Percentiles rank a stretch among this genome's conserved stretches.
Conservation (phyloP, 192 early-diverging fungal genomes). For the Chytriomyces confervae region DNA sequence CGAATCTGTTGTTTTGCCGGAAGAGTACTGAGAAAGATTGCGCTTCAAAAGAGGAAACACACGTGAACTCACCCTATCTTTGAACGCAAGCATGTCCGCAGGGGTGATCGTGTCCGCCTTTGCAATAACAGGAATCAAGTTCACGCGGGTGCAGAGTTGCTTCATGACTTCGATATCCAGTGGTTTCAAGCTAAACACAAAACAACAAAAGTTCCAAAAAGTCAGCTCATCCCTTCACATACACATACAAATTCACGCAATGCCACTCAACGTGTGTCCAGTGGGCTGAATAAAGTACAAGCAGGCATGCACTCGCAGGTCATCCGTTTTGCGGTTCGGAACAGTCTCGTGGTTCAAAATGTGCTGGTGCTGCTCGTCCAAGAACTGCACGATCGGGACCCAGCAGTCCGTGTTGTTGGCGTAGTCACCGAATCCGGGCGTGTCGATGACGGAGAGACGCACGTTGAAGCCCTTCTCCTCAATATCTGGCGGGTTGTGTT, state of each 20-base stretch:
- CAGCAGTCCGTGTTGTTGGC: constrained; percentile 88
- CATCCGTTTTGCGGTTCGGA: constrained; percentile 83
- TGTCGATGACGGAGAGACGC: constrained; percentile 90
- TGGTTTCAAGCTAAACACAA: constrained; percentile 69
- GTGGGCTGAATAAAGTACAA: constrained; percentile 99
- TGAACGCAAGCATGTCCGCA: constrained; percentile 88
- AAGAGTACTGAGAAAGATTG: constrained; percentile 25
- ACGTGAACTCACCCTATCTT: constrained; percentile 76
- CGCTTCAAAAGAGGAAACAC: background rate
- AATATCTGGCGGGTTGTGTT: constrained; percentile 60
- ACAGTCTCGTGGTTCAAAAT: constrained; percentile 93
- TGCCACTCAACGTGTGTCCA: constrained; percentile 83
- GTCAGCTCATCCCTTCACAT: background rate
- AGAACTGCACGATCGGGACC: constrained; percentile 96
- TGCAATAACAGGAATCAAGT: constrained; percentile 97
- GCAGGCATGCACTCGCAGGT: constrained; percentile 97
- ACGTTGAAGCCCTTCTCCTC: constrained; percentile 99
- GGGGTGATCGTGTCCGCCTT: constrained; percentile 98
- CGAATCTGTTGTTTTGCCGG: constrained; percentile 60
- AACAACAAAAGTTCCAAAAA: background rate
- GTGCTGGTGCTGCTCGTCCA: constrained; percentile 97
- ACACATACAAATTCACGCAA: constrained; percentile 23
- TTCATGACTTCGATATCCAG: constrained; percentile 99
- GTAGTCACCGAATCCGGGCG: constrained; percentile 82
- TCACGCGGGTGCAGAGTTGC: constrained; percentile 91